Percentiles rank a stretch among this genome's conserved stretches.
These are phyloP conservation scores for Lasiosphaeria ovina DNA, from an alignment of 495 filamentous ascomycete genomes.

Conservation along the genomic window DNA sequence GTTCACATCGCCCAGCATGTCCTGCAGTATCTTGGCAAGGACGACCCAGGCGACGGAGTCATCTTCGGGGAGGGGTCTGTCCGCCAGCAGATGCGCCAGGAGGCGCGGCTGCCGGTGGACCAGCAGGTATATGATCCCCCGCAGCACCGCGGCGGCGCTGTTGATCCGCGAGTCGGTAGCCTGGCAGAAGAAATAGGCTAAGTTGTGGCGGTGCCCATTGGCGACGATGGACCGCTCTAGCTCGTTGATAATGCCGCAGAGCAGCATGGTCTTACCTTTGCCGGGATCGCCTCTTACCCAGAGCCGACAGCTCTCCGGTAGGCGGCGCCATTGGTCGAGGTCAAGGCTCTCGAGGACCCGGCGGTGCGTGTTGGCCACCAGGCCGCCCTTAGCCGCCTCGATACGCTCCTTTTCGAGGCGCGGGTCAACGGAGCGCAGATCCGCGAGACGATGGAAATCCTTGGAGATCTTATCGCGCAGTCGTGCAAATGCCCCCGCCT, in stretches of 20 bases:
- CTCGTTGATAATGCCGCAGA: slow-evolving; percentile 43
- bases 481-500: slow-evolving; percentile 1
- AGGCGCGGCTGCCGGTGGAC: slow-evolving; percentile 27
- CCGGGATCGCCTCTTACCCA: too few relatives aligned
- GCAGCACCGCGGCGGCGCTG: slow-evolving; percentile 32
- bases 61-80: slow-evolving; percentile 31
- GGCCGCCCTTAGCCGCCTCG: slow-evolving; percentile 38
- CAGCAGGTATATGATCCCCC: slow-evolving; percentile 34
- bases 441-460: slow-evolving; percentile 4
- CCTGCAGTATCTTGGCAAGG: slow-evolving; percentile 27
- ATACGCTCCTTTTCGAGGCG: slow-evolving; percentile 39
- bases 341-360: slow-evolving; percentile 42
- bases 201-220: slow-evolving; percentile 1
- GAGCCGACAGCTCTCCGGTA: slow-evolving; percentile 34
- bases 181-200: slow-evolving; percentile 46
- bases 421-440: slow-evolving; percentile 18
- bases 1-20: slow-evolving; percentile 32
- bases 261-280: slow-evolving; percentile 51
- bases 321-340: slow-evolving; percentile 34
- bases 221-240: slow-evolving; percentile 15
- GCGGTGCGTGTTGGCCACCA: slow-evolving; percentile 40
- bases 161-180: too few relatives aligned
- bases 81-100: slow-evolving; percentile 25
- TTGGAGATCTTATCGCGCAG: slow-evolving; percentile 4
- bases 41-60: slow-evolving; percentile 30